Conservation (phyloP, 768 basidiomycete species). For the Sarcodon sp. region DNA sequence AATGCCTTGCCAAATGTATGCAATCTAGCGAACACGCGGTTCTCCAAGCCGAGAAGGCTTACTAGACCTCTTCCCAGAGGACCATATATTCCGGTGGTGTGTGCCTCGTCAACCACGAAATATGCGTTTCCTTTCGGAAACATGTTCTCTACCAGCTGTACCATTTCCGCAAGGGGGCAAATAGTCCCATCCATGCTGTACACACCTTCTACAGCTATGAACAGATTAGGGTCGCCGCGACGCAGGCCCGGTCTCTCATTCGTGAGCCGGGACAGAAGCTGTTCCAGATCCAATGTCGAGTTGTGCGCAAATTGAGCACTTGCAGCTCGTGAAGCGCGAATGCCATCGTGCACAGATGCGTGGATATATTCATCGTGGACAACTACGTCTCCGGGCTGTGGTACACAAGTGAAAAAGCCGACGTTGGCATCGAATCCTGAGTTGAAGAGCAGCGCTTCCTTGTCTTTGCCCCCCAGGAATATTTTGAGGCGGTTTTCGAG, state of each 20-base stretch:
- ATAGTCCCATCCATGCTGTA: slow-evolving; percentile 98
- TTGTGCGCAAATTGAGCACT: slow-evolving; percentile 62
- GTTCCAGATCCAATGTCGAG: slow-evolving; percentile 35
- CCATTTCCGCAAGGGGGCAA: slow-evolving; percentile 57
- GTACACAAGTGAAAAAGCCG: slow-evolving; percentile 71
- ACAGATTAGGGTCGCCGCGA: slow-evolving; percentile 37
- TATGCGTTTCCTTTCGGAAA: slow-evolving; percentile 55
- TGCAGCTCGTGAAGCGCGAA: slow-evolving; percentile 41
- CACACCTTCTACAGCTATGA: slow-evolving; percentile 78
- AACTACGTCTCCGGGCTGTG: slow-evolving; percentile 65
- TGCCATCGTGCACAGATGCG: slow-evolving; percentile 84
- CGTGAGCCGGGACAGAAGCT: slow-evolving; percentile 27
- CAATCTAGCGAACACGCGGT: slow-evolving; percentile 61
- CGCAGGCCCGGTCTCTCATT: slow-evolving; percentile 21
- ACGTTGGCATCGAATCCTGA: slow-evolving; percentile 92
- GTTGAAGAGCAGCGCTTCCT: slow-evolving; percentile 72
- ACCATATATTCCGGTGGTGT: slow-evolving; percentile 87
- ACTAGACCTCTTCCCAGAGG: slow-evolving; percentile 66
- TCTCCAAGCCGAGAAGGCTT: slow-evolving; percentile 53
- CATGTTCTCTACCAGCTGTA: slow-evolving; percentile 43
- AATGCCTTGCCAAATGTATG: slow-evolving; percentile 93
- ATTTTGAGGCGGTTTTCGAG: slow-evolving; percentile 57
- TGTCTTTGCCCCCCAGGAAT: slow-evolving; percentile 35
- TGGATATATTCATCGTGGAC: slow-evolving; percentile 84
- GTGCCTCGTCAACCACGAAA: slow-evolving; percentile 86